phyloP scores from a whole-genome alignment of 257 asterid genomes.

The Fraxinus quadrangulata region DNA sequence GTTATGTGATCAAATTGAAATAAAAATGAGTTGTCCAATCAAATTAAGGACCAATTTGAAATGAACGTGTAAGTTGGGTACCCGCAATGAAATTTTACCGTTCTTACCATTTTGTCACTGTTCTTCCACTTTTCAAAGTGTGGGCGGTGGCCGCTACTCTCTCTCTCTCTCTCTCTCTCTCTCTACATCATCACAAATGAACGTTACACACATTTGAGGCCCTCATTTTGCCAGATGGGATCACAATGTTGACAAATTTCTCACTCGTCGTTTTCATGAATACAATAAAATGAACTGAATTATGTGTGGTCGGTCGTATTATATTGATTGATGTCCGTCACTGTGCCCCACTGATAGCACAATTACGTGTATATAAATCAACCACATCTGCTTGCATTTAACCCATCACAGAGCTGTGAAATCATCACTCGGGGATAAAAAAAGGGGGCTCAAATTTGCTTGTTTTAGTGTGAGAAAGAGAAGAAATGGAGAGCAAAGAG shows the following conservation, averaged over 20 bases:
- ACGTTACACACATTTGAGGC: slow-evolving; percentile 25
- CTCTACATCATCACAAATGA: neutral
- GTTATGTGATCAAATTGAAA: neutral
- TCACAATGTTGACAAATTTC: neutral
- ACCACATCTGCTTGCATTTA: slow-evolving; percentile 11
- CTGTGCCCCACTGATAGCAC: slow-evolving; percentile 25
- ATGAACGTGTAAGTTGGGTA: neutral
- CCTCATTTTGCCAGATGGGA: slow-evolving; percentile 29
- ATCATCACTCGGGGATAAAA: neutral
- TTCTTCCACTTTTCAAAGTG: neutral
- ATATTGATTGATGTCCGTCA: slow-evolving; percentile 35
- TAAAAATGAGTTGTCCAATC: neutral
- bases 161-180: neutral
- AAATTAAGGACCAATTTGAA: neutral
- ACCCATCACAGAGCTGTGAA: slow-evolving; percentile 17
- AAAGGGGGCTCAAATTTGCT: neutral
- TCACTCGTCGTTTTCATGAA: slow-evolving; percentile 22
- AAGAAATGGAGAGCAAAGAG: slow-evolving; percentile 54
- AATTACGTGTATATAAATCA: slow-evolving; percentile 28
- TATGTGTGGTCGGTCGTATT: slow-evolving; percentile 51
- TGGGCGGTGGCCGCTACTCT: slow-evolving; percentile 8
- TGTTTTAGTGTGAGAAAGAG: neutral
- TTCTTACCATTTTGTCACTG: neutral
- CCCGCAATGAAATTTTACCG: neutral
- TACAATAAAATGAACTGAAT: slow-evolving; percentile 22